Percentiles rank a stretch among this genome's conserved stretches.
These are phyloP conservation scores for Termitomyces sp. DNA, from an alignment of 768 basidiomycete genomes.

Conservation along the genomic window DNA sequence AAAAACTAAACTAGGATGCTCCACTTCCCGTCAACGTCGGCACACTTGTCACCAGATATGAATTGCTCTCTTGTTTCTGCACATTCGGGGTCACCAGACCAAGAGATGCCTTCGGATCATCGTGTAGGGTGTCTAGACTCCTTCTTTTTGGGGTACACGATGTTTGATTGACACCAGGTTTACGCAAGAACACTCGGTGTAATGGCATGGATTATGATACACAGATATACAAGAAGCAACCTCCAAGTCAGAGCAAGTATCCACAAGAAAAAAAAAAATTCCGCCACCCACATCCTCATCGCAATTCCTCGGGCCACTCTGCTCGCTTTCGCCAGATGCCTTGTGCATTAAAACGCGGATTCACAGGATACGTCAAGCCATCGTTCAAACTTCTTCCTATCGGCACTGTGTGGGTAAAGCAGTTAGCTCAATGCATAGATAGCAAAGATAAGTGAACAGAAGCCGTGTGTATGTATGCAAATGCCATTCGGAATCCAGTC, in stretches of 20 bases:
- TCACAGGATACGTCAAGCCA: constrained; percentile 59
- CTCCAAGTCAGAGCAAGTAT: not conserved
- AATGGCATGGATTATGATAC: not conserved
- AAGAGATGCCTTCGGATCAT: not conserved
- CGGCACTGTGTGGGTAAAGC: constrained; percentile 41
- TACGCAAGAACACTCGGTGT: not conserved
- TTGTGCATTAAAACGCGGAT: constrained; percentile 66
- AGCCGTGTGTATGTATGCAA: not conserved
- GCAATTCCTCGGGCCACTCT: constrained; percentile 68
- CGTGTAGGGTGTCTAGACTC: not conserved
- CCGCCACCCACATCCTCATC: constrained; percentile 19
- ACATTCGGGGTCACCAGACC: not conserved
- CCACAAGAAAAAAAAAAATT: not conserved
- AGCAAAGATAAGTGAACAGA: constrained; percentile 6
- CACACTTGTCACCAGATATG: not conserved
- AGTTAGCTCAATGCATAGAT: constrained; percentile 14
- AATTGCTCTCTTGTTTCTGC: not conserved
- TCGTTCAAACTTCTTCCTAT: constrained; percentile 43
- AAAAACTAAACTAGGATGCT: not conserved
- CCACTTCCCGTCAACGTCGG: not conserved
- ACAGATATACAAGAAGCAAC: not conserved
- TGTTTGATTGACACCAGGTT: not conserved
- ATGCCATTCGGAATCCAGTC: constrained; percentile 10
- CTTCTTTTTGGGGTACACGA: not conserved
- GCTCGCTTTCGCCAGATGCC: constrained; percentile 60